These are phyloP conservation scores for Chloranthus sessilifolius DNA, from an alignment of 164 flowering plant species.

Conservation along the genomic window DNA sequence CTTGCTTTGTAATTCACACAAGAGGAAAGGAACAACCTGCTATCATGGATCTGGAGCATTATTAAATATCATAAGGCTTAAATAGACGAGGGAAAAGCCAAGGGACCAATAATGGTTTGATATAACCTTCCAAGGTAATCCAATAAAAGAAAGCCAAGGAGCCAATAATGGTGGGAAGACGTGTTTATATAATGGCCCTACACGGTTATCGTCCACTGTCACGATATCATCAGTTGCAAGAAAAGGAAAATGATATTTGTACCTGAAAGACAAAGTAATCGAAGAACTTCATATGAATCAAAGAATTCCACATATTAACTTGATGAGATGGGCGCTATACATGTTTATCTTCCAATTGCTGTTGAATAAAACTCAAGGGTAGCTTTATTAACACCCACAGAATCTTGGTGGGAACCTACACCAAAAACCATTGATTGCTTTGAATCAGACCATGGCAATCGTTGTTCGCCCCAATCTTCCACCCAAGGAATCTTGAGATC, in stretches of 20 bases:
- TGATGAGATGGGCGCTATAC: background rate
- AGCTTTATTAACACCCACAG: too few species aligned
- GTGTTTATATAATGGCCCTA: slow-evolving; percentile 80
- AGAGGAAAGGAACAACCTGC: slow-evolving; percentile 72
- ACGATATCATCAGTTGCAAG: slow-evolving; percentile 52
- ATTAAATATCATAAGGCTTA: too few species aligned
- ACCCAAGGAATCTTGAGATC: too few species aligned
- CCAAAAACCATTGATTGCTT: too few species aligned
- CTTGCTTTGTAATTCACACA: slow-evolving; percentile 72
- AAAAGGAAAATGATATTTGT: slow-evolving; percentile 81
- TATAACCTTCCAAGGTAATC: slow-evolving; percentile 76
- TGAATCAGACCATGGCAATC: too few species aligned
- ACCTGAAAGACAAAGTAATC: slow-evolving; percentile 34
- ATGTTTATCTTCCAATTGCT: too few species aligned
- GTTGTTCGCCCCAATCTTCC: too few species aligned
- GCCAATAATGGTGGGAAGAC: slow-evolving; percentile 75
- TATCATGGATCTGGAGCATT: background rate
- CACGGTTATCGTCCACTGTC: slow-evolving; percentile 78
- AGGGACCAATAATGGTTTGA: background rate
- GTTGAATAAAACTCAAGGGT: too few species aligned
- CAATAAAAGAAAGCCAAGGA: slow-evolving; percentile 84
- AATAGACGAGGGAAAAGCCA: too few species aligned
- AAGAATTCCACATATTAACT: background rate
- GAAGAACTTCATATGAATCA: background rate
- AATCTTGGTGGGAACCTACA: too few species aligned